A percentile compares a stretch with the other conserved stretches of the same genome.
Conservation (phyloP, 176 grass and related monocot genomes). For the Oryza longistaminata region DNA sequence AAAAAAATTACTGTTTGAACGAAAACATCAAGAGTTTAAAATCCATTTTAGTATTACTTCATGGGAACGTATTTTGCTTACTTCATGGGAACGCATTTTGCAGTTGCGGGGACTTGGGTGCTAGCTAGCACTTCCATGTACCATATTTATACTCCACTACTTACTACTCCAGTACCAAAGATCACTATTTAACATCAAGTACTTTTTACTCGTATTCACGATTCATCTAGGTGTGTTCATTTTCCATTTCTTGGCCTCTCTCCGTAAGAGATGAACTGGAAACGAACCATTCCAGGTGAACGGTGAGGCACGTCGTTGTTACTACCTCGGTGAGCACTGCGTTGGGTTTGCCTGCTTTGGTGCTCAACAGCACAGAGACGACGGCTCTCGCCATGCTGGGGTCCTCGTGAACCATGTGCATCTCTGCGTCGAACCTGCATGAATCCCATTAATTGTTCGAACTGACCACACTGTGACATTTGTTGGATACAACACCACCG, state of each 20-base stretch:
- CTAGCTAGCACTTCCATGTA: too few relatives aligned
- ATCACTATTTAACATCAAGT: background rate
- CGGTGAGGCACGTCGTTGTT: background rate
- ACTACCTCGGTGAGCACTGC: conserved; percentile 40
- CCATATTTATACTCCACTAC: background rate
- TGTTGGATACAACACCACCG: background rate
- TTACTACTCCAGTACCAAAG: too few relatives aligned
- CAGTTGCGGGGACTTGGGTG: too few relatives aligned
- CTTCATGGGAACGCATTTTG: too few relatives aligned
- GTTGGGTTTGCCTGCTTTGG: conserved; percentile 26
- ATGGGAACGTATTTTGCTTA: too few relatives aligned
- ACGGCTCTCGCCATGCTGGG: conserved; percentile 50
- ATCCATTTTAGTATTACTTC: too few relatives aligned
- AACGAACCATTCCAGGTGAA: background rate
- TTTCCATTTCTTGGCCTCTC: background rate
- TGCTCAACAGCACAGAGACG: conserved; percentile 54
- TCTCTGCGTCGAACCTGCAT: conserved; percentile 50
- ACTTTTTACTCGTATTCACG: too few relatives aligned
- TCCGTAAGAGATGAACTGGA: background rate
- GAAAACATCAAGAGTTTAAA: too few relatives aligned
- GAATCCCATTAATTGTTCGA: background rate
- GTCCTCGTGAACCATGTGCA: conserved; percentile 71
- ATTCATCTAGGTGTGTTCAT: background rate
- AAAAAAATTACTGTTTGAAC: too few relatives aligned
- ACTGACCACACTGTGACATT: background rate